Percentiles rank a stretch among this genome's conserved stretches.
phyloP scores from a whole-genome alignment of 208 protist genomes.

The Phytomonas francai region DNA sequence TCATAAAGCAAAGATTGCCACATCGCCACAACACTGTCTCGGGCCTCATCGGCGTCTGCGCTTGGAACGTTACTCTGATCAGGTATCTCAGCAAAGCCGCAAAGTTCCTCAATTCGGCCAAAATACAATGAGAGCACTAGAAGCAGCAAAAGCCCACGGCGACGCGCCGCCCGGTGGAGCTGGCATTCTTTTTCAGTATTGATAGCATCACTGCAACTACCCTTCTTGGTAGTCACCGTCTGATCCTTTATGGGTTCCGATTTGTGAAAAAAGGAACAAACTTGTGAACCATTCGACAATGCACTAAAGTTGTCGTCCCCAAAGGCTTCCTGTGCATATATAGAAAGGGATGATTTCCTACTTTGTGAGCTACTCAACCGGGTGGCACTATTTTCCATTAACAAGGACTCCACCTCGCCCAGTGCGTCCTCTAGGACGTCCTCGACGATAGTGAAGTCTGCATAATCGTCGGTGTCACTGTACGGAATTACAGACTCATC shows the following conservation, averaged over 20 bases:
- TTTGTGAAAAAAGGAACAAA: background rate
- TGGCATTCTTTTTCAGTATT: background rate
- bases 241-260: background rate
- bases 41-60: slow-evolving; percentile 37
- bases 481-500: slow-evolving; percentile 33
- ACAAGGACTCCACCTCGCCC: slow-evolving; percentile 16
- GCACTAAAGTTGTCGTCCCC: background rate
- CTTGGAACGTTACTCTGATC: slow-evolving; percentile 25
- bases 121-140: slow-evolving; percentile 58
- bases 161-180: slow-evolving; percentile 9
- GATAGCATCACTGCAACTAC: background rate
- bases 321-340: background rate
- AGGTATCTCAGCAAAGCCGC: slow-evolving; percentile 18
- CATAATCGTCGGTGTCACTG: slow-evolving; percentile 73
- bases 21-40: slow-evolving; percentile 32
- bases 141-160: slow-evolving; percentile 46
- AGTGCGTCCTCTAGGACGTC: slow-evolving; percentile 39
- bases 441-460: slow-evolving; percentile 56
- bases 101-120: slow-evolving; percentile 30
- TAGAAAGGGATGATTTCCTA: background rate
- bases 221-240: background rate
- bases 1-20: slow-evolving; percentile 54
- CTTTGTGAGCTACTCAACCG: background rate
- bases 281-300: background rate
- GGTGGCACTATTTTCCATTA: slow-evolving; percentile 6